Evolutionary conservation across 371 early-diverging fungal genomes (phyloP).

Genomic region (Funneliformis caledonium): DNA sequence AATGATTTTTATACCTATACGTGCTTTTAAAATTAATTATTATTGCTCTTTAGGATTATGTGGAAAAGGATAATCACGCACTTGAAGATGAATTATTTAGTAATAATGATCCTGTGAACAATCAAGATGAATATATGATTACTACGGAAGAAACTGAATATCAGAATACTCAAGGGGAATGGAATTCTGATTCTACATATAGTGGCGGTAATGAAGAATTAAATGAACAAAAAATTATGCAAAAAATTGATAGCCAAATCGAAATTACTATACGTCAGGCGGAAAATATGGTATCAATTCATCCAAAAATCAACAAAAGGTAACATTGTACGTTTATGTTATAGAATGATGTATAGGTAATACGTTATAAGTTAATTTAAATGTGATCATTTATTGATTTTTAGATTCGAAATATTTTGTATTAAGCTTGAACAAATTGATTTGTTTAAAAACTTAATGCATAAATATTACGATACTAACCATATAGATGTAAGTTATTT

Average conservation of each 20-base stretch:
- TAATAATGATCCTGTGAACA: too few species aligned
- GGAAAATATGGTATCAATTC: neutral
- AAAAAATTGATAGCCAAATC: neutral
- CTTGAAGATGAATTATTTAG: neutral
- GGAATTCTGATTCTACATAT: constrained; percentile 17
- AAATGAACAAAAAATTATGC: neutral
- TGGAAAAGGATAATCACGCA: constrained; percentile 12
- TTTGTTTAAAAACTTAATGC: neutral
- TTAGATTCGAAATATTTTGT: constrained; percentile 21
- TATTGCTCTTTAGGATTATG: constrained; percentile 14
- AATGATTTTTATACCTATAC: neutral
- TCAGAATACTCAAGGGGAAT: neutral
- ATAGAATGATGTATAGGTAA: neutral
- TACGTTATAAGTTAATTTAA: neutral
- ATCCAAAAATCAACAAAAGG: constrained; percentile 16
- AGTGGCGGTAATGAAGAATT: neutral
- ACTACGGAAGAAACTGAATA: neutral
- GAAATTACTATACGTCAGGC: neutral
- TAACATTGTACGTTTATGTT: neutral
- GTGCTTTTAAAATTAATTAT: neutral
- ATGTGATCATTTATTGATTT: neutral
- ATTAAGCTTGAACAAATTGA: neutral
- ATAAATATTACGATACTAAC: neutral
- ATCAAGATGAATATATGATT: neutral
- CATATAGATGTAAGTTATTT: neutral